A percentile compares a stretch with the other conserved stretches of the same genome.
Evolutionary conservation across 202 grass and related monocot species (phyloP).

Genomic region (Schoenoplectus triqueter): DNA sequence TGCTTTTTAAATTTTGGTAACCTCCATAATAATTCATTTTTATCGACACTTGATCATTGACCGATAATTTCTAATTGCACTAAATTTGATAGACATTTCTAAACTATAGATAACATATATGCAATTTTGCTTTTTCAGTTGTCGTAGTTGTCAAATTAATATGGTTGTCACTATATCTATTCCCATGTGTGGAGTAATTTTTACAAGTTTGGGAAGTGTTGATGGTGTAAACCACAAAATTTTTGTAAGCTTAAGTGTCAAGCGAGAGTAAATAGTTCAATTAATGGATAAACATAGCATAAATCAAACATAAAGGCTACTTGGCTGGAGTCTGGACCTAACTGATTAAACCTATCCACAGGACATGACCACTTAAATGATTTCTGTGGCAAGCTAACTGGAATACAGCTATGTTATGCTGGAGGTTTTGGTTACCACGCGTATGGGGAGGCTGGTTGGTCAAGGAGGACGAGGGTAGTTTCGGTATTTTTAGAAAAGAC

Average conservation of each 20-base stretch:
- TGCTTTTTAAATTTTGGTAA: no score
- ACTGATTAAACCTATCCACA: neutral
- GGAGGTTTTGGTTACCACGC: slow-evolving; percentile 96
- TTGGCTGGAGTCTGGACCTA: neutral
- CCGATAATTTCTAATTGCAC: no score
- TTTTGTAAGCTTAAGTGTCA: neutral
- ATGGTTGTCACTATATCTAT: no score
- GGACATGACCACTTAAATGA: slow-evolving; percentile 94
- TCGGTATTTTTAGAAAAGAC: slow-evolving; percentile 73
- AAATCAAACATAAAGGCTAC: neutral
- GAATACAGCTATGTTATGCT: slow-evolving; percentile 83
- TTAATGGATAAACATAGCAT: neutral
- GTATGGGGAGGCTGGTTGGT: slow-evolving; percentile 85
- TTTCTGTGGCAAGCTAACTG: slow-evolving; percentile 74
- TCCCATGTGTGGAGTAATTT: no score
- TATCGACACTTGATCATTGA: no score
- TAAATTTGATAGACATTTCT: no score
- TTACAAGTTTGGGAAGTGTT: neutral
- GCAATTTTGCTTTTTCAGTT: no score
- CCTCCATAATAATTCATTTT: neutral
- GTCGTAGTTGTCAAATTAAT: no score
- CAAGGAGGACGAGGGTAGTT: slow-evolving; percentile 90
- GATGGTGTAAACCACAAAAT: neutral
- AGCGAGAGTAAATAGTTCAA: neutral
- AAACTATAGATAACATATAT: no score